phyloP scores from a whole-genome alignment of 805 yeast genomes.

The Kodamaea sagamina region DNA sequence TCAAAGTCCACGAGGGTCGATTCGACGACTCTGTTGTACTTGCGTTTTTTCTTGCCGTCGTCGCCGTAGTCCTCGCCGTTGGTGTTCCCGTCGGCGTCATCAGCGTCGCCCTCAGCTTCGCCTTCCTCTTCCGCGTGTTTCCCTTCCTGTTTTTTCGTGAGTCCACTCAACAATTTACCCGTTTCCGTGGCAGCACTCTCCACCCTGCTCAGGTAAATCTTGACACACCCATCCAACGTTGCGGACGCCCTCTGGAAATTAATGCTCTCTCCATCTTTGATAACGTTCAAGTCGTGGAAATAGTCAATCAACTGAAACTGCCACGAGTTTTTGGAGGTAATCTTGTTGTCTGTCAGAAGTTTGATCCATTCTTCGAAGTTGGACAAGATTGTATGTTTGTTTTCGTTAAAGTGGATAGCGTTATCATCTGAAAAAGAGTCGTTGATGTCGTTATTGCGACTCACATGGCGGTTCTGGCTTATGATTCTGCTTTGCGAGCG shows the following conservation, averaged over 20 bases:
- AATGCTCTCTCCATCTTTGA: slow-evolving; percentile 65
- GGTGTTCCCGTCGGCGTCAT: slow-evolving; percentile 20
- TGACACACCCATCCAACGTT: slow-evolving; percentile 40
- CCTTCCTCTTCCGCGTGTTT: slow-evolving; percentile 12
- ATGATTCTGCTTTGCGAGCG: slow-evolving; percentile 8
- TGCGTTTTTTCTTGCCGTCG: slow-evolving; percentile 27
- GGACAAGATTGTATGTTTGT: slow-evolving; percentile 43
- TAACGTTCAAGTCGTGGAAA: slow-evolving; percentile 77
- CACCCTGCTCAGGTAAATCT: slow-evolving; percentile 37
- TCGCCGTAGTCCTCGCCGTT: slow-evolving; percentile 18
- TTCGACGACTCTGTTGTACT: slow-evolving; percentile 36
- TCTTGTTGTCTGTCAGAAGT: slow-evolving; percentile 53
- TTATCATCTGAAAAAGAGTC: slow-evolving; percentile 29
- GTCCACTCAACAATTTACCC: slow-evolving; percentile 34
- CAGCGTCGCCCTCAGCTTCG: slow-evolving; percentile 13
- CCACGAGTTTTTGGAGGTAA: slow-evolving; percentile 86
- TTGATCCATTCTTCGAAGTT: slow-evolving; percentile 54
- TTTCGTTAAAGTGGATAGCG: slow-evolving; percentile 45
- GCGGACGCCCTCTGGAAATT: slow-evolving; percentile 39
- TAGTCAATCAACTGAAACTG: slow-evolving; percentile 88
- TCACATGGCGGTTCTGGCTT: slow-evolving; percentile 11
- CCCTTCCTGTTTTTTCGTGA: slow-evolving; percentile 21
- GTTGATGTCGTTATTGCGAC: slow-evolving; percentile 14
- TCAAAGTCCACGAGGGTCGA: slow-evolving; percentile 54
- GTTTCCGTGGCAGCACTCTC: slow-evolving; percentile 41